Evolutionary conservation across 225 moss, liverwort and hornwort genomes (phyloP).

Genomic region (Antitrichia curtipendula): DNA sequence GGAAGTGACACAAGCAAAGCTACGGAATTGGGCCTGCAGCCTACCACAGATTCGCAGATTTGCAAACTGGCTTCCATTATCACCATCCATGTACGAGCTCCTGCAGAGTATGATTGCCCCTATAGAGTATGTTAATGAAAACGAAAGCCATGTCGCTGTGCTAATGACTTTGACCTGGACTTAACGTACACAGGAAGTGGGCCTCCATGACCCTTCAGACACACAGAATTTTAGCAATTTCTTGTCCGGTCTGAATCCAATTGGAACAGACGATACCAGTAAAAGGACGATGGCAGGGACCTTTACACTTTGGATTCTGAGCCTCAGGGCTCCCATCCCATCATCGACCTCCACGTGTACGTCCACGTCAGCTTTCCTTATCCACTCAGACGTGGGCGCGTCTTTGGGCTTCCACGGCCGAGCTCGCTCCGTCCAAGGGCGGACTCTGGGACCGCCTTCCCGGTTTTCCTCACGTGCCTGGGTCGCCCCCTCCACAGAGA

Average conservation of each 20-base stretch:
- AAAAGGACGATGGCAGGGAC: background rate
- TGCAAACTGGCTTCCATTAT: background rate
- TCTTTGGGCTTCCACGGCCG: background rate
- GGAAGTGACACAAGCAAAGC: background rate
- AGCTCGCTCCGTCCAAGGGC: background rate
- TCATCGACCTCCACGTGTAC: background rate
- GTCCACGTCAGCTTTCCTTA: constrained; percentile 10
- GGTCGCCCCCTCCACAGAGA: background rate
- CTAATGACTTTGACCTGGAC: no score
- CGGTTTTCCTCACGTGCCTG: background rate
- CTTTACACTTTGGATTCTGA: background rate
- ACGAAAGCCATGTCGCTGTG: background rate
- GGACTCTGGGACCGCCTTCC: background rate
- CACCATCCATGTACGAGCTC: background rate
- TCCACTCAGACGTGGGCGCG: background rate
- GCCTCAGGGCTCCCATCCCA: background rate
- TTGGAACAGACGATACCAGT: background rate
- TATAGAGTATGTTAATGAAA: background rate
- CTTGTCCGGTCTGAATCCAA: background rate
- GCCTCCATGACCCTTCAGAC: background rate
- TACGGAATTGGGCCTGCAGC: background rate
- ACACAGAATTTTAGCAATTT: background rate
- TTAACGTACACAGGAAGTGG: no score
- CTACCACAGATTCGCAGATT: background rate
- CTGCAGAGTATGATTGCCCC: background rate